Evolutionary conservation across 2,329 filamentous ascomycete species (phyloP), one percentile per base, ranked within the genome.

Genomic region (Tolypocladium tundrense): DNA sequence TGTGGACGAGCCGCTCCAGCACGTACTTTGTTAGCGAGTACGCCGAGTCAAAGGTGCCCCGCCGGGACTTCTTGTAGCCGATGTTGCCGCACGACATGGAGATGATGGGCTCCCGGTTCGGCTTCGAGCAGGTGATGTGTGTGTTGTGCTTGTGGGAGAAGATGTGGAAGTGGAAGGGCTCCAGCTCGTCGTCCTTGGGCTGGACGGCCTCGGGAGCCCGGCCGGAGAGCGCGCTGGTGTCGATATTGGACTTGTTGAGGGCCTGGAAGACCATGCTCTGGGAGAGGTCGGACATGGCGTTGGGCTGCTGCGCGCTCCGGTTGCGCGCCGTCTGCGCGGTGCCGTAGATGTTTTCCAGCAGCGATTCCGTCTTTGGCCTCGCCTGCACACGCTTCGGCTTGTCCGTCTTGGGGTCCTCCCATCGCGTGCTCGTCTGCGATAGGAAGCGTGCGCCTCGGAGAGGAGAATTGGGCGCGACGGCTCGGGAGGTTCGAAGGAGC

Each of bases 101-200:
- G 62, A 99, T 79, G 63, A 97, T 82, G 35, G 90, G 83, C 62
- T 90, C 83, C 53, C 88, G 82, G 70, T 91, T 86, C 35, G 94
- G 92, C 67, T 87, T 86, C 27, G 91, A 90, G 64, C 97, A 83
- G 1, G 92, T 97, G 67, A 99, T 83, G 74, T 97, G 91, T 24
- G 90, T 94, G 77, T 99, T 99, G 82, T 97, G 94, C 76, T 91
- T 95, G 71, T 89, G 87, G 35, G 88, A 77, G 75, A 85, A 93
- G 71, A 99, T 79, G 76, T 96, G 90, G 62, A 99, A 81, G 71
- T 96, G 91, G 77, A 91, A 91, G 2, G 89, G 87, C 68, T 88
- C 82, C 42, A 76, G 62, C 16, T 71, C 64, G 55, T 76, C 68
- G 51, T 78, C 73, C 52, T 65, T 69, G 45, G 63, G 59, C 57